A percentile compares a stretch with the other conserved stretches of the same genome.
These are phyloP conservation scores for Starmerella sirachaensis DNA, from an alignment of 805 yeast genomes.

Conservation along the genomic window DNA sequence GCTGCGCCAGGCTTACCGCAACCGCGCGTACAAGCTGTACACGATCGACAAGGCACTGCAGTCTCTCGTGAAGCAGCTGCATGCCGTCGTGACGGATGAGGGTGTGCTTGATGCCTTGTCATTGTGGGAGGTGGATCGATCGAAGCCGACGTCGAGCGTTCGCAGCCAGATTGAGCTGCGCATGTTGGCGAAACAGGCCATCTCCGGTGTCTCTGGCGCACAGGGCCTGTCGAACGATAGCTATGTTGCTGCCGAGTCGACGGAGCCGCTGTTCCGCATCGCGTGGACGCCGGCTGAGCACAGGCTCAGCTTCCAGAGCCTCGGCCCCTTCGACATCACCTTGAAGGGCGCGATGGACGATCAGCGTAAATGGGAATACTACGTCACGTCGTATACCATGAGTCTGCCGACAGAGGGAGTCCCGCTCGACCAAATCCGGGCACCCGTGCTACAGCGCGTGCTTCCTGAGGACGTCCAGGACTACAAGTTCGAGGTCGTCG, in stretches of 20 bases:
- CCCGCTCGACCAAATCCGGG: slow-evolving; percentile 55
- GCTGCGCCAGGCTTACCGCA: slow-evolving; percentile 85
- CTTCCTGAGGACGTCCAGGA: slow-evolving; percentile 24
- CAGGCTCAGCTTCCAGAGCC: slow-evolving; percentile 60
- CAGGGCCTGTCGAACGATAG: slow-evolving; percentile 1
- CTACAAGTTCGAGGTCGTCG: slow-evolving; percentile 40
- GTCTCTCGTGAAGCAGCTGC: slow-evolving; percentile 73
- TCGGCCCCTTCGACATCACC: slow-evolving; percentile 81
- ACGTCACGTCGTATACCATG: slow-evolving; percentile 83
- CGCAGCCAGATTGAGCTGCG: slow-evolving; percentile 84
- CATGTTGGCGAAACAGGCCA: slow-evolving; percentile 68
- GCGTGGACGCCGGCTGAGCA: slow-evolving; percentile 46
- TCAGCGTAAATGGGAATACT: slow-evolving; percentile 84
- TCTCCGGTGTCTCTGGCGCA: slow-evolving; percentile 32
- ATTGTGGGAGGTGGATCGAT: slow-evolving; percentile 73
- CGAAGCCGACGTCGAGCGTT: slow-evolving; percentile 51
- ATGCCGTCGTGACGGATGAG: slow-evolving; percentile 64
- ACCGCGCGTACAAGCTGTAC: slow-evolving; percentile 82
- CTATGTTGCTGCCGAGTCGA: slow-evolving; percentile 34
- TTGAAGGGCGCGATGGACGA: slow-evolving; percentile 55
- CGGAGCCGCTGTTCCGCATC: slow-evolving; percentile 83
- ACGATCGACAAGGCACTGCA: slow-evolving; percentile 89
- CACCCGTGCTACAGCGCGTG: slow-evolving; percentile 60
- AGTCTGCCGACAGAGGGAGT: slow-evolving; percentile 97
- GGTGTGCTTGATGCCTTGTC: slow-evolving; percentile 70